Conservation (phyloP, 2,329 filamentous ascomycete species). For the Pseudogymnoascus sp. region DNA sequence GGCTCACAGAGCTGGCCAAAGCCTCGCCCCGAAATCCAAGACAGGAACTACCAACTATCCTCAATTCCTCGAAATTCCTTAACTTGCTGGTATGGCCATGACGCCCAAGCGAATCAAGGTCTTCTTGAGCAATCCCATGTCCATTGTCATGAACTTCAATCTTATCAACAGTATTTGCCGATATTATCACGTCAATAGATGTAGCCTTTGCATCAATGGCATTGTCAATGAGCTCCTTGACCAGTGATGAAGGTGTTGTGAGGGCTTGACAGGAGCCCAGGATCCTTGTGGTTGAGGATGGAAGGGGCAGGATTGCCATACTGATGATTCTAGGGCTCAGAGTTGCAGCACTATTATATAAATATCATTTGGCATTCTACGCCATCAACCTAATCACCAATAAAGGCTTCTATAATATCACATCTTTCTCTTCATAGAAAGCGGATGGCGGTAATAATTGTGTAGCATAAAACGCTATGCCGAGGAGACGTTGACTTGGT, state of each 20-base stretch:
- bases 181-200: slow-evolving; percentile 55
- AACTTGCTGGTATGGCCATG: slow-evolving; percentile 71
- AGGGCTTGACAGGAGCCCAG: slow-evolving; percentile 56
- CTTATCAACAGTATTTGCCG: slow-evolving; percentile 57
- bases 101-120: slow-evolving; percentile 54
- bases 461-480: background rate
- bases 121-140: slow-evolving; percentile 55
- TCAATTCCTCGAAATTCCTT: slow-evolving; percentile 52
- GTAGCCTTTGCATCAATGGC: slow-evolving; percentile 64
- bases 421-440: background rate
- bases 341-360: background rate
- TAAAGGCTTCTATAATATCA: background rate
- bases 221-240: slow-evolving; percentile 75
- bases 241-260: slow-evolving; percentile 49
- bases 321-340: slow-evolving; percentile 1
- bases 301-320: slow-evolving; percentile 39
- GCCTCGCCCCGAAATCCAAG: slow-evolving; percentile 74
- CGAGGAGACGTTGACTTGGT: background rate
- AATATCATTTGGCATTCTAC: background rate
- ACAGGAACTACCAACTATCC: slow-evolving; percentile 44
- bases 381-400: background rate
- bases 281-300: slow-evolving; percentile 42
- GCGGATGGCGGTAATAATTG: background rate
- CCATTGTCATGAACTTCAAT: slow-evolving; percentile 69
- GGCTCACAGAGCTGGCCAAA: slow-evolving; percentile 54